Conservation (phyloP, 805 yeast species). For the Schwanniomyces vanrijiae region DNA sequence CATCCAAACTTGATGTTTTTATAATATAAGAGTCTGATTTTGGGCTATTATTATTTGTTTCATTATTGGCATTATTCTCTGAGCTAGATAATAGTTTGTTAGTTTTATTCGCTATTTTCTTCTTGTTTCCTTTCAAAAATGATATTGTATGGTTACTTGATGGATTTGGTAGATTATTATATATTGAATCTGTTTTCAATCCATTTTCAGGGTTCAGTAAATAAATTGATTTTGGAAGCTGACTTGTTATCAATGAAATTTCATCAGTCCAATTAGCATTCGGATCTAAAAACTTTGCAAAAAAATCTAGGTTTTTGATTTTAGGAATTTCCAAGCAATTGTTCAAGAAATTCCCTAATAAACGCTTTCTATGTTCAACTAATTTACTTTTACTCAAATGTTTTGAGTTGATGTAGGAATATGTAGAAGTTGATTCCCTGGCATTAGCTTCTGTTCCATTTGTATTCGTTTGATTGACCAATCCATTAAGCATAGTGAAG, state of each 20-base stretch:
- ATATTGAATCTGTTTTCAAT: slow-evolving; percentile 33
- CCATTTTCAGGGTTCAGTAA: slow-evolving; percentile 48
- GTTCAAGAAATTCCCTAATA: slow-evolving; percentile 74
- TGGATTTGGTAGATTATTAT: slow-evolving; percentile 35
- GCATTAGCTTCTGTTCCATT: slow-evolving; percentile 1
- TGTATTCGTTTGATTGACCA: slow-evolving; percentile 18
- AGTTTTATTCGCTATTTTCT: slow-evolving; percentile 24
- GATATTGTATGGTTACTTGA: slow-evolving; percentile 25
- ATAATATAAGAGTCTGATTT: slow-evolving; percentile 11
- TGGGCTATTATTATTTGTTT: slow-evolving; percentile 1
- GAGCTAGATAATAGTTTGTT: slow-evolving; percentile 9
- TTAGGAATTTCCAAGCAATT: slow-evolving; percentile 62
- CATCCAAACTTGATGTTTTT: slow-evolving; percentile 50
- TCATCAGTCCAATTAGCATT: slow-evolving; percentile 82
- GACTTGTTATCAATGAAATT: slow-evolving; percentile 31
- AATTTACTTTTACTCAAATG: slow-evolving; percentile 37
- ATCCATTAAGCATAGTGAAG: slow-evolving; percentile 32
- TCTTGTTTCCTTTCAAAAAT: slow-evolving; percentile 31
- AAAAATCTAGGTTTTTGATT: slow-evolving; percentile 59
- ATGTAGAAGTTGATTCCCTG: slow-evolving; percentile 8
- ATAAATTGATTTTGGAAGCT: slow-evolving; percentile 40
- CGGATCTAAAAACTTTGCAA: slow-evolving; percentile 81
- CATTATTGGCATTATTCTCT: neutral
- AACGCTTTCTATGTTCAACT: slow-evolving; percentile 60
- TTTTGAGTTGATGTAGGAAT: slow-evolving; percentile 41